Evolutionary conservation across 805 yeast species (phyloP), one percentile per base, ranked within the genome.

Genomic region (Wickerhamiella kazuoi): DNA sequence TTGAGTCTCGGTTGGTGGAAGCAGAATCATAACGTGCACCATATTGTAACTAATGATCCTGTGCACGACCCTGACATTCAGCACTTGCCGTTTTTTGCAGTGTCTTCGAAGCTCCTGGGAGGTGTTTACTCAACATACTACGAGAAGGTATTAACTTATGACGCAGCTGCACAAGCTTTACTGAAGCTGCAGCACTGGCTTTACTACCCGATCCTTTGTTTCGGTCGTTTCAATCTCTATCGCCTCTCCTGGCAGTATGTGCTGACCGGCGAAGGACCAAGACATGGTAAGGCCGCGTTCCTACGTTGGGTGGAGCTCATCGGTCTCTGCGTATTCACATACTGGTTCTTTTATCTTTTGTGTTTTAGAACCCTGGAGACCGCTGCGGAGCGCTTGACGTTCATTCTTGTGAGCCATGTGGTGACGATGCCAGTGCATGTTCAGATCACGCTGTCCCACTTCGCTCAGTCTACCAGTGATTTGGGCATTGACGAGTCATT

Each of bases 1-100:
- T 64, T 83, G 32, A 79, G 93, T 35, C 53, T 82, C 17, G 93
- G 94, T 2, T 83, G 95, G 95, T 83, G 95, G 95, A 84, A 83
- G 50, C 66, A 86, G 38, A 83, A 80, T 57, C 95, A 83, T 59
- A 83, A 83, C 54, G 93, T 83, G n/a, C 95, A 83, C 57, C 95
- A 83, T 55, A 60, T 83, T 38, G 68, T 83, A 40, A 79, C 94
- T n/a, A 83, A 83, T 56, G 94, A 83, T 53, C 94, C 95, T 0
- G 78, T 79, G 2, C 94, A 84, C 53, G 95, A 83, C 51, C 95
- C 95, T 0, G 95, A 83, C 59, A 84, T 83, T 53, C 95, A 83
- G 58, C 94, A 83, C 59, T 57, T 83, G 46, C 95, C 95, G 1
- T 83, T 83, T 50, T 83, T 83, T 54, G 93, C 94, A 2, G 93